Conservation (phyloP, 192 early-diverging fungal species). For the Coemansia sp. region DNA sequence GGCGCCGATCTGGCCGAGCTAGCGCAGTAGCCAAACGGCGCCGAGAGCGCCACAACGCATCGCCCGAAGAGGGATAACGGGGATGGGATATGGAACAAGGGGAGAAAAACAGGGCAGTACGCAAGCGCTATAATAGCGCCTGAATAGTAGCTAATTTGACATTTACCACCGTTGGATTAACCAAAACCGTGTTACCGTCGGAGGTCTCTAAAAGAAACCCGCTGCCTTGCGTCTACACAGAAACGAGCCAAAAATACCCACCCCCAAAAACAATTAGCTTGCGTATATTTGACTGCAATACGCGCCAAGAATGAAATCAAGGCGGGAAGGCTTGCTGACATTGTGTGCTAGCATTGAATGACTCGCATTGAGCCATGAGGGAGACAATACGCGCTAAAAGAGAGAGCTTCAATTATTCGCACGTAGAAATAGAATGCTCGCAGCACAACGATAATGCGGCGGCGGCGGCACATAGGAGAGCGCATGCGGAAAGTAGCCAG, state of each 20-base stretch:
- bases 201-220: constrained; percentile 52
- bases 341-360: not conserved
- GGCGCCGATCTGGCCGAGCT: constrained; percentile 1
- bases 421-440: constrained; percentile 7
- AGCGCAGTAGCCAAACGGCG: constrained; percentile 1
- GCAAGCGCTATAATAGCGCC: constrained; percentile 1
- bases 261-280: not conserved
- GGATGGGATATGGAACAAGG: not conserved
- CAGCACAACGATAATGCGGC: not conserved
- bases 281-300: constrained; percentile 2
- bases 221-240: constrained; percentile 48
- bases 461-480: constrained; percentile 1
- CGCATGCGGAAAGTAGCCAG: not conserved
- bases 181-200: constrained; percentile 32
- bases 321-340: constrained; percentile 1
- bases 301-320: constrained; percentile 4
- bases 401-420: constrained; percentile 3
- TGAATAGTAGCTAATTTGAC: not conserved
- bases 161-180: constrained; percentile 54
- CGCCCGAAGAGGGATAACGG: not conserved
- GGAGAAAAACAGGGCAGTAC: not conserved
- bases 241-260: no score
- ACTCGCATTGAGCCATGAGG: constrained; percentile 5
- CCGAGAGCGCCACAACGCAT: not conserved
- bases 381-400: constrained; percentile 4